Base-by-base conservation (phyloP, 176 grass and related monocot species). In the Panicum miliaceum region DNA sequence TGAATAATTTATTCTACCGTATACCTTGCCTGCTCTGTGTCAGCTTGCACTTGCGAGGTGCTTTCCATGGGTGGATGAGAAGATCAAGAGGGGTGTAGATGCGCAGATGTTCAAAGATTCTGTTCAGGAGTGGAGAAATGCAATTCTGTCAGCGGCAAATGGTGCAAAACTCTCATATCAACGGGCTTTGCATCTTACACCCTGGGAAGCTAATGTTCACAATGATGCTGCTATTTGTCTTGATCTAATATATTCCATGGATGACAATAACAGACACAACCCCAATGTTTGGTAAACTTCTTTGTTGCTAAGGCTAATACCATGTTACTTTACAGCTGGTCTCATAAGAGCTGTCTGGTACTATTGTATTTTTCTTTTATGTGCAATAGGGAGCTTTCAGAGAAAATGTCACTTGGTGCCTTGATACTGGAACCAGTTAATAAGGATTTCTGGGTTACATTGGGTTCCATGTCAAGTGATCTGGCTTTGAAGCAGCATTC, bases 151-250 rank as follows among this genome's bases (percentile, higher is more conserved):
- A 15, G 89, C 91, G 77, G 93, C 91, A 77, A 87, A 81, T 81
- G 82, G 76, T 85, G 93, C 93, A 81, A 95, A 93, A 64, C 73
- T 80, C 48, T 95, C 96, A 23, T 98, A 98, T 77, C 91, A 95
- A 88, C 82, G 89, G 38, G 89, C 83, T 83, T 91, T 90, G 71
- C 83, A 82, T 85, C 83, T 90, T 75, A 68, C 91, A 68, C 93
- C 96, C 7, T 98, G 96, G 96, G 87, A 95, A 84, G 89, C 96
- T 82, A 98, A 98, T 89, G 90, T 98, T 62, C 94, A 98, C 66
- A 82, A 84, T 81, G 96, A 98, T 88, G 84, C 81, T 85, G 93
- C 96, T 61, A 81, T 95, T 63, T 90, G 82, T 57, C 41, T 95
- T 70, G 89, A 93, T 90, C 77, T 93, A 61, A 95, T 98, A 81